phyloP scores from a whole-genome alignment of 2,329 filamentous ascomycete genomes.

The Thielaviopsis ethacetica region DNA sequence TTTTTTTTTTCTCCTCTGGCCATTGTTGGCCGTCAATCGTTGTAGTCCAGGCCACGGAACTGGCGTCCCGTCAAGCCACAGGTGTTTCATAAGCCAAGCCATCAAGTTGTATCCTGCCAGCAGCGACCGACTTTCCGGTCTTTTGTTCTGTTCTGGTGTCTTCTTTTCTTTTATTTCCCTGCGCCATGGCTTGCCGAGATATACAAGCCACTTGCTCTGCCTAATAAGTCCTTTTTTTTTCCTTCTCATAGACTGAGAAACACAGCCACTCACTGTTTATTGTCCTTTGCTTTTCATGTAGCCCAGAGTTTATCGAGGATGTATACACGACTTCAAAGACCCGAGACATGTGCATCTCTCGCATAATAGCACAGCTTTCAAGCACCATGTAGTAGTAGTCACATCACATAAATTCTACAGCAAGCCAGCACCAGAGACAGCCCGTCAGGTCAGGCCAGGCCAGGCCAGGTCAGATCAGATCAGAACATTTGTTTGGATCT shows the following conservation, averaged over 20 bases:
- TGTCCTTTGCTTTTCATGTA: too few species aligned
- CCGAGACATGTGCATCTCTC: not conserved
- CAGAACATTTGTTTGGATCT: not conserved
- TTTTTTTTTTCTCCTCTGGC: too few species aligned
- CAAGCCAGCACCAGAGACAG: too few species aligned
- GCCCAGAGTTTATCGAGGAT: not conserved
- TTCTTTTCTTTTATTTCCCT: not conserved
- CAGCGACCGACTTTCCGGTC: not conserved
- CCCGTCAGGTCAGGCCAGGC: too few species aligned
- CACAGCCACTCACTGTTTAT: too few species aligned
- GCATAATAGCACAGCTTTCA: not conserved
- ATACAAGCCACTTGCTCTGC: too few species aligned
- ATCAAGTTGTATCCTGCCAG: not conserved
- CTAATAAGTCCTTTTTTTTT: too few species aligned
- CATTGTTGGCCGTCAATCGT: too few species aligned
- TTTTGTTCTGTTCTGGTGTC: not conserved
- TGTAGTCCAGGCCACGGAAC: not conserved
- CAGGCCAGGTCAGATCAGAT: not conserved
- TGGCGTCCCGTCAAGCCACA: not conserved
- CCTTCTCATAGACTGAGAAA: too few species aligned
- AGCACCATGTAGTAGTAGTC: too few species aligned
- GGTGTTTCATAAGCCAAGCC: not conserved
- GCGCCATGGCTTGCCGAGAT: too few species aligned
- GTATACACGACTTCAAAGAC: not conserved
- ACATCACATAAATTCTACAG: too few species aligned